A percentile compares a stretch with the other conserved stretches of the same genome.
Conservation (phyloP, 306 rosid species). For the Herpetospermum pedunculosum region DNA sequence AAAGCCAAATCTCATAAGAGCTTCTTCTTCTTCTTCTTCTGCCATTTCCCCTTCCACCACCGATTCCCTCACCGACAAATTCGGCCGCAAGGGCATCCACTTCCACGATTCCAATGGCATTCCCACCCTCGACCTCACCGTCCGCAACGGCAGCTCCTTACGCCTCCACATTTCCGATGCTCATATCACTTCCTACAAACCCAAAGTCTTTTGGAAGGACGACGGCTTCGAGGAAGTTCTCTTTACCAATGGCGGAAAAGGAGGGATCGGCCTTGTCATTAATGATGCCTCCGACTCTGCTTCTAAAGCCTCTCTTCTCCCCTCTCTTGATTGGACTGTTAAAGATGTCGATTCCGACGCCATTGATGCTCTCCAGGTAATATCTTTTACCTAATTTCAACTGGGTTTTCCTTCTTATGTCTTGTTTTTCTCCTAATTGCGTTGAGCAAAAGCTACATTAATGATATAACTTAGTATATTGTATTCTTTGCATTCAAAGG, state of each 20-base stretch:
- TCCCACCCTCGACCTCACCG: conserved; percentile 60
- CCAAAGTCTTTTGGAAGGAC: conserved; percentile 82
- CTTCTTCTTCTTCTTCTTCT: conserved; percentile 24
- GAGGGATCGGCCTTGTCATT: conserved; percentile 75
- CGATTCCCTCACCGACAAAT: conserved; percentile 53
- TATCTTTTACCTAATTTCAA: background rate
- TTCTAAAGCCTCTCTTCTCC: conserved; percentile 17
- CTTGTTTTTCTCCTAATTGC: background rate
- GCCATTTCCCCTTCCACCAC: conserved; percentile 20
- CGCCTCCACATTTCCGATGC: conserved; percentile 78
- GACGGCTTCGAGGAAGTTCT: conserved; percentile 80
- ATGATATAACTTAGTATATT: background rate
- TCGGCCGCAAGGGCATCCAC: conserved; percentile 68
- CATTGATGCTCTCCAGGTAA: conserved; percentile 90
- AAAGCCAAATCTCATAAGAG: conserved; percentile 38
- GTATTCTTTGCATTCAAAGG: background rate
- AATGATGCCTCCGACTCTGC: conserved; percentile 33
- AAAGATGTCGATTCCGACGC: conserved; percentile 75
- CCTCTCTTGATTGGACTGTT: conserved; percentile 61
- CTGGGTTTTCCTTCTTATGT: background rate
- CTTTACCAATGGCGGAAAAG: conserved; percentile 50
- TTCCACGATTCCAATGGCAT: conserved; percentile 43
- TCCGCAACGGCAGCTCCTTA: conserved; percentile 79
- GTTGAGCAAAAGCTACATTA: background rate
- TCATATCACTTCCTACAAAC: conserved; percentile 80